phyloP scores from a whole-genome alignment of 805 yeast genomes.

The Metschnikowia borealis region DNA sequence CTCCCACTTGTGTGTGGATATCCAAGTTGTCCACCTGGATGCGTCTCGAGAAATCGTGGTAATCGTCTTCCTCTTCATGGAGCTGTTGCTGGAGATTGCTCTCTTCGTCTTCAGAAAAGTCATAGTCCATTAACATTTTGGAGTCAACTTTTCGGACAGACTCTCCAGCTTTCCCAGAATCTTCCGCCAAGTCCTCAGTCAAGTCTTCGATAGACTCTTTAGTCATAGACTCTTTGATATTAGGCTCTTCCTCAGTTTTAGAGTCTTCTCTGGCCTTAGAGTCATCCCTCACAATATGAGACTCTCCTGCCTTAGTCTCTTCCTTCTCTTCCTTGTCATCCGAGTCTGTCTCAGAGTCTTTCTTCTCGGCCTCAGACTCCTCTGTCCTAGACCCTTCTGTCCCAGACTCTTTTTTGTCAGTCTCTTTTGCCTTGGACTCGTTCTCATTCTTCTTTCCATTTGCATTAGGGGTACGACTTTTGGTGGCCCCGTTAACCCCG shows the following conservation, averaged over 20 bases:
- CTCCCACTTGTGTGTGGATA: conserved; percentile 36
- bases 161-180: neutral
- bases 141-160: neutral
- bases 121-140: conserved; percentile 46
- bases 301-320: too few relatives aligned
- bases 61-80: conserved; percentile 67
- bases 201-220: too few relatives aligned
- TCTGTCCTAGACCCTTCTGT: neutral
- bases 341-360: too few relatives aligned
- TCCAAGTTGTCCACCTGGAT: conserved; percentile 22
- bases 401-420: neutral
- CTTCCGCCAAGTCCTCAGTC: too few relatives aligned
- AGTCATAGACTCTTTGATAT: too few relatives aligned
- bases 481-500: too few relatives aligned
- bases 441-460: neutral
- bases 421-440: neutral
- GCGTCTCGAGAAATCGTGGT: conserved; percentile 51
- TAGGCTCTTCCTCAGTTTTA: too few relatives aligned
- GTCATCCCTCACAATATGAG: too few relatives aligned
- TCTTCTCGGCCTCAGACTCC: neutral
- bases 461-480: too few relatives aligned
- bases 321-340: too few relatives aligned
- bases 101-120: conserved; percentile 76
- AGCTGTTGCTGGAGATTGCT: conserved; percentile 59
- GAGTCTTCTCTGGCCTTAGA: too few relatives aligned